These are phyloP conservation scores for Fusarium avenaceum DNA, from an alignment of 2,329 filamentous ascomycete genomes.

Conservation along the genomic window DNA sequence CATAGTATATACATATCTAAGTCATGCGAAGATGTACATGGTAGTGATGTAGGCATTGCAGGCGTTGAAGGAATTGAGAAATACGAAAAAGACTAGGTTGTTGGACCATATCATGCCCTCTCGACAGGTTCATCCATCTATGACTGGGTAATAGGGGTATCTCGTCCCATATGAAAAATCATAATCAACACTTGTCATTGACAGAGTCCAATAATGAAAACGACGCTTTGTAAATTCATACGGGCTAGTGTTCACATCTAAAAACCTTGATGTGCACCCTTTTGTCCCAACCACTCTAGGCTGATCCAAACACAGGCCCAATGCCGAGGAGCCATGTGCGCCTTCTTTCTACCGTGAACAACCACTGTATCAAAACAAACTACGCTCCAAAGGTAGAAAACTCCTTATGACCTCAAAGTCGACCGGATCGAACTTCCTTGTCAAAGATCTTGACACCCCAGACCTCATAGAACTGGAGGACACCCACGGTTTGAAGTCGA, in stretches of 20 bases:
- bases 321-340: conserved; percentile 19
- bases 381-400: background rate
- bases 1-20: too few relatives aligned
- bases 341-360: conserved; percentile 13
- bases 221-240: conserved; percentile 12
- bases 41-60: too few relatives aligned
- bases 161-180: too few relatives aligned
- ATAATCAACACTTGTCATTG: background rate
- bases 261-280: conserved; percentile 1
- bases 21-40: too few relatives aligned
- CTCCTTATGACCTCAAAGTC: conserved; percentile 40
- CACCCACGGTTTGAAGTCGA: conserved; percentile 55
- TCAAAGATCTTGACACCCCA: conserved; percentile 69
- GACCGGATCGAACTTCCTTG: conserved; percentile 64
- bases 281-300: conserved; percentile 13
- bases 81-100: too few relatives aligned
- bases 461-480: conserved; percentile 57
- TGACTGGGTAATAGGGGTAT: too few relatives aligned
- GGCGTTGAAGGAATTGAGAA: too few relatives aligned
- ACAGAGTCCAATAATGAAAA: conserved; percentile 11
- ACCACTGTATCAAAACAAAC: conserved; percentile 17
- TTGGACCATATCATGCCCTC: too few relatives aligned
- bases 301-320: conserved; percentile 13
- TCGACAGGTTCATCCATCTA: too few relatives aligned
- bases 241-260: conserved; percentile 1